phyloP scores from a whole-genome alignment of 2,329 filamentous ascomycete genomes.

The Colletotrichum spinosum region DNA sequence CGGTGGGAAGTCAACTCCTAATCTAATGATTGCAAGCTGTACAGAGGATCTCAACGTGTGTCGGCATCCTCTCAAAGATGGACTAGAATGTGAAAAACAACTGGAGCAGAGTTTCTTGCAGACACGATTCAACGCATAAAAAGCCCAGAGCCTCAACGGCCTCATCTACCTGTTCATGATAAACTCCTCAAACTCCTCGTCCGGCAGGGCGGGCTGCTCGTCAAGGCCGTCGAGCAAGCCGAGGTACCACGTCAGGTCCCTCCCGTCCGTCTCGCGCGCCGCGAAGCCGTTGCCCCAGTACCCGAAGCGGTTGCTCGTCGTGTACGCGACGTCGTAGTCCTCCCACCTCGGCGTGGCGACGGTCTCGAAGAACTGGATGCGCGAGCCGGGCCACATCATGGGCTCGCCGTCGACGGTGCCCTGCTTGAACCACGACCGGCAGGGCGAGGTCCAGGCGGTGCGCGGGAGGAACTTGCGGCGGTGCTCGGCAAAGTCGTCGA shows the following conservation, averaged over 20 bases:
- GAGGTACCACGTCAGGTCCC: constrained; percentile 40
- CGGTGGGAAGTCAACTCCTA: no score
- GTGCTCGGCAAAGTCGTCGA: constrained; percentile 47
- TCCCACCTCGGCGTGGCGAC: constrained; percentile 43
- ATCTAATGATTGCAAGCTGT: no score
- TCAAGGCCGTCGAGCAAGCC: constrained; percentile 38
- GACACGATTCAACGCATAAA: no score
- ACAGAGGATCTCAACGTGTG: no score
- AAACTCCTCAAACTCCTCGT: constrained; percentile 42
- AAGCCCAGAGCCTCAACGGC: neutral
- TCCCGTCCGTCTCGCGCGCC: constrained; percentile 34
- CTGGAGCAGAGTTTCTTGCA: no score
- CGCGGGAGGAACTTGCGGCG: constrained; percentile 43
- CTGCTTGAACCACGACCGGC: constrained; percentile 45
- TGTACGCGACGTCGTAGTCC: constrained; percentile 41
- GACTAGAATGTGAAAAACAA: no score
- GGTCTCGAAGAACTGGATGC: constrained; percentile 43
- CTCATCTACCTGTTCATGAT: constrained; percentile 38
- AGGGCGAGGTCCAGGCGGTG: constrained; percentile 42
- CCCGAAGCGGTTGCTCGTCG: constrained; percentile 41
- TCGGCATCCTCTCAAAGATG: no score
- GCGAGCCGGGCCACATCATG: constrained; percentile 44
- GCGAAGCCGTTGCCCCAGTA: constrained; percentile 44
- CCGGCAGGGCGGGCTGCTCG: constrained; percentile 39
- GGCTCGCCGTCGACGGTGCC: constrained; percentile 42